phyloP scores from a whole-genome alignment of 2,329 filamentous ascomycete genomes.

The Penicillium brasilianum region DNA sequence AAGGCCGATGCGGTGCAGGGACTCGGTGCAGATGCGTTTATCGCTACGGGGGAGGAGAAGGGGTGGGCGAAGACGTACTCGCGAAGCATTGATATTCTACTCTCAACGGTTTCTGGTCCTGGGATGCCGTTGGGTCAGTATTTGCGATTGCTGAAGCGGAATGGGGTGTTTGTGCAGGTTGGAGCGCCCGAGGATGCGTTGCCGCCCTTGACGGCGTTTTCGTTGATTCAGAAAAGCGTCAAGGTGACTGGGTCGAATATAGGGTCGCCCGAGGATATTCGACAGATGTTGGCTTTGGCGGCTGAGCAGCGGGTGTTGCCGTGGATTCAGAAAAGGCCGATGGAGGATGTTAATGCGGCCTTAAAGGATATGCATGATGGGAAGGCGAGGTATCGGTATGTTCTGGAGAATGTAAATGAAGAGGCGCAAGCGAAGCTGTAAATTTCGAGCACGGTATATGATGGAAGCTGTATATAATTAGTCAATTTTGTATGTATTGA shows the following conservation, averaged over 20 bases:
- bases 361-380: slow-evolving; percentile 52
- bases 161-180: slow-evolving; percentile 69
- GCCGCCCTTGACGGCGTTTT: slow-evolving; percentile 61
- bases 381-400: slow-evolving; percentile 55
- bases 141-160: slow-evolving; percentile 62
- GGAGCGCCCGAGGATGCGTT: slow-evolving; percentile 66
- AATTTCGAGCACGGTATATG: neutral
- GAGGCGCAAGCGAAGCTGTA: slow-evolving; percentile 38
- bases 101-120: slow-evolving; percentile 62
- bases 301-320: slow-evolving; percentile 49
- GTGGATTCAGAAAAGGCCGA: slow-evolving; percentile 49
- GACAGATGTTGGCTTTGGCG: slow-evolving; percentile 50
- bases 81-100: slow-evolving; percentile 59
- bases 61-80: slow-evolving; percentile 59
- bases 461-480: neutral
- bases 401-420: slow-evolving; percentile 49
- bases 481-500: neutral
- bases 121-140: slow-evolving; percentile 69
- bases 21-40: slow-evolving; percentile 61
- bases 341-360: slow-evolving; percentile 51
- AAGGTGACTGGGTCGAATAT: slow-evolving; percentile 58
- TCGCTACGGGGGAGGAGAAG: slow-evolving; percentile 62
- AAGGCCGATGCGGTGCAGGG: slow-evolving; percentile 55
- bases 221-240: slow-evolving; percentile 62
- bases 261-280: slow-evolving; percentile 50